Percentiles rank a stretch among this genome's conserved stretches.
These are phyloP conservation scores for Botryosphaeria dothidea DNA, from an alignment of 2,329 filamentous ascomycete species.

Conservation along the genomic window DNA sequence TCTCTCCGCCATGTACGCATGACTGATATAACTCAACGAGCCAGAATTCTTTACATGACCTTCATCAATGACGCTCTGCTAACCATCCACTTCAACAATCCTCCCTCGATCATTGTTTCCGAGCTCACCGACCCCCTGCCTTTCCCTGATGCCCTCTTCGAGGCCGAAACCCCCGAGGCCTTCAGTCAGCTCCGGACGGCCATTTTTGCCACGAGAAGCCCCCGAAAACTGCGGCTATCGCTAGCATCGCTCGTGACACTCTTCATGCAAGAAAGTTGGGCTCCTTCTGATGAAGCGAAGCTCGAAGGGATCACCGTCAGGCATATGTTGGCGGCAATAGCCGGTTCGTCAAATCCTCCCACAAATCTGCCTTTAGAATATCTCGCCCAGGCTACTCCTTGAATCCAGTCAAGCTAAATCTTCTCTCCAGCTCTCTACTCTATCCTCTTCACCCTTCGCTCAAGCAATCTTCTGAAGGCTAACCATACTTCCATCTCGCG, in stretches of 20 bases:
- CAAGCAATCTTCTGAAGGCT: slow-evolving; percentile 9
- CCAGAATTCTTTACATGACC: neutral
- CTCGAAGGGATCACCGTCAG: neutral
- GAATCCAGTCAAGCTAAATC: neutral
- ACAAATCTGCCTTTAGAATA: too few species aligned
- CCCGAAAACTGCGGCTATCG: neutral
- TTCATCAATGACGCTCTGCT: neutral
- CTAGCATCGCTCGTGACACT: neutral
- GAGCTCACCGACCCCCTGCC: slow-evolving; percentile 22
- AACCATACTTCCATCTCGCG: slow-evolving; percentile 15
- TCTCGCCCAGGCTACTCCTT: too few species aligned
- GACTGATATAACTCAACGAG: too few species aligned
- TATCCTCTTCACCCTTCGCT: slow-evolving; percentile 17
- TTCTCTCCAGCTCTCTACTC: slow-evolving; percentile 6
- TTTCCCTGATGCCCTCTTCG: slow-evolving; percentile 21
- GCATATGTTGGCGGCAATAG: slow-evolving; percentile 21
- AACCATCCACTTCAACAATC: slow-evolving; percentile 7
- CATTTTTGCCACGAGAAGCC: neutral
- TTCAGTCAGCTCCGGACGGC: slow-evolving; percentile 8
- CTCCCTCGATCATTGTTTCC: slow-evolving; percentile 19
- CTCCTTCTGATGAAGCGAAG: neutral
- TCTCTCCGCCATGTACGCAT: too few species aligned
- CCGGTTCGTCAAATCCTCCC: slow-evolving; percentile 21
- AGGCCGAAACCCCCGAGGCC: slow-evolving; percentile 14
- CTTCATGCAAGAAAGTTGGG: neutral